These are phyloP conservation scores for Aspergillus ruber DNA, from an alignment of 2,329 filamentous ascomycete genomes.

Conservation along the genomic window DNA sequence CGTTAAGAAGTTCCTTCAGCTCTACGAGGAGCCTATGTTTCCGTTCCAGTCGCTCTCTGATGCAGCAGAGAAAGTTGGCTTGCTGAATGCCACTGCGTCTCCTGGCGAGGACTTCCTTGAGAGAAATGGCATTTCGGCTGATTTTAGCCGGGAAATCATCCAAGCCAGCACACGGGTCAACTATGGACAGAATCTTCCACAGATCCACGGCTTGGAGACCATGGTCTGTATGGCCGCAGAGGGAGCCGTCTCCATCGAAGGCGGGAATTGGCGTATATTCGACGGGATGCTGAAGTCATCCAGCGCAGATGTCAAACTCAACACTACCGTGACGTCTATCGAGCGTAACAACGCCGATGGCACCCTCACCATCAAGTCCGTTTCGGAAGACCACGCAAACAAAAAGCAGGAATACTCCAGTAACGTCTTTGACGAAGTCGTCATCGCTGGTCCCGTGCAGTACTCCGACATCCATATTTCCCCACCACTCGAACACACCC, in stretches of 20 bases:
- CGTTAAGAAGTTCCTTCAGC: conserved; percentile 64
- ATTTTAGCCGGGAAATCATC: conserved; percentile 73
- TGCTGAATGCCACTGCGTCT: conserved; percentile 59
- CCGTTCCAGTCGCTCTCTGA: conserved; percentile 73
- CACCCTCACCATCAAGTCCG: conserved; percentile 41
- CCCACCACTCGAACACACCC: conserved; percentile 41
- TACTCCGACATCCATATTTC: conserved; percentile 61
- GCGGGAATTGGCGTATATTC: conserved; percentile 95
- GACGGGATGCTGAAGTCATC: conserved; percentile 67
- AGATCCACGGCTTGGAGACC: conserved; percentile 81
- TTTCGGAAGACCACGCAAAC: conserved; percentile 9
- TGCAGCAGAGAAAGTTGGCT: conserved; percentile 59
- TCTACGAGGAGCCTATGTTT: conserved; percentile 78
- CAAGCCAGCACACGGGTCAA: conserved; percentile 91
- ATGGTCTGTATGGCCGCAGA: conserved; percentile 90
- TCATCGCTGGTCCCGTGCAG: conserved; percentile 79
- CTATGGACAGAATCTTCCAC: conserved; percentile 81
- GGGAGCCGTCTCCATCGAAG: conserved; percentile 69
- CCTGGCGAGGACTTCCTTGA: conserved; percentile 69
- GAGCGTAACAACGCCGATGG: conserved; percentile 28
- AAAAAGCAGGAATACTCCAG: conserved; percentile 9
- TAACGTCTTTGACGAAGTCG: conserved; percentile 63
- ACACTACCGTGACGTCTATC: conserved; percentile 62
- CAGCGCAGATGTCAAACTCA: conserved; percentile 54
- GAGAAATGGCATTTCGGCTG: conserved; percentile 58